Evolutionary conservation across 176 grass and related monocot genomes (phyloP), one percentile per base, ranked within the genome.

Genomic region (Oryza glumipatula): DNA sequence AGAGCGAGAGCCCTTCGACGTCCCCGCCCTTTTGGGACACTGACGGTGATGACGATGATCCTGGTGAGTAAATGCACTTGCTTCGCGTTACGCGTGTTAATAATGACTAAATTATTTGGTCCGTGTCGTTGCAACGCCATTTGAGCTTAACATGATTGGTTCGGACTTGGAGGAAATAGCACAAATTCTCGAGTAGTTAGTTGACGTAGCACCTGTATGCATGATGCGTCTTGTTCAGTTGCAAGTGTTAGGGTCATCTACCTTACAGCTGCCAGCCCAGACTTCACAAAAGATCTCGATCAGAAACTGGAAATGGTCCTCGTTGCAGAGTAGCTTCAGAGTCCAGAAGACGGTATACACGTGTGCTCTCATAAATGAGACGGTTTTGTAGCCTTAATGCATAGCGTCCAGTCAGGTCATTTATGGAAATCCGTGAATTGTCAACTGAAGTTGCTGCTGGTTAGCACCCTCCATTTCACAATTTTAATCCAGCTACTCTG

Each of bases 1-100:
- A 95, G 15, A 95, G 92, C 7, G 96, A 92, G 47, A 98, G 77
- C 76, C 88, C 93, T 82, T 98, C 96, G 1, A 98, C 93, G 1
- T 88, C 93, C 33, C 94, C 89, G 9, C 93, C 91, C 4, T 98
- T 94, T 54, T 98, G 93, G 93, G 93, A 95, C 74, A 93, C 80
- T 30, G 93, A 94, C 2, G 76, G 68, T 13, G 92, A 95, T 0
- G 89, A 94, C 60, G 93, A 95, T 52, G 96, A 94, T 82, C 88
- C 74, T 76, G 93, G 88, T 98, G 77, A 39, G 78, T 78, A 4
- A 76, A 79, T 69, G 19, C 36, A 44, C 70, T 86, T 72, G 4
- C 77, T 38, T 74, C 30, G 63, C 82, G 78, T 51, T 35, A 43
- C 44, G 6, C 14, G 76, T 61, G 16, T 63, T 76, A 65, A 32